These are phyloP conservation scores for Sphenostylis stenocarpa DNA, from an alignment of 306 rosid genomes.

Conservation along the genomic window DNA sequence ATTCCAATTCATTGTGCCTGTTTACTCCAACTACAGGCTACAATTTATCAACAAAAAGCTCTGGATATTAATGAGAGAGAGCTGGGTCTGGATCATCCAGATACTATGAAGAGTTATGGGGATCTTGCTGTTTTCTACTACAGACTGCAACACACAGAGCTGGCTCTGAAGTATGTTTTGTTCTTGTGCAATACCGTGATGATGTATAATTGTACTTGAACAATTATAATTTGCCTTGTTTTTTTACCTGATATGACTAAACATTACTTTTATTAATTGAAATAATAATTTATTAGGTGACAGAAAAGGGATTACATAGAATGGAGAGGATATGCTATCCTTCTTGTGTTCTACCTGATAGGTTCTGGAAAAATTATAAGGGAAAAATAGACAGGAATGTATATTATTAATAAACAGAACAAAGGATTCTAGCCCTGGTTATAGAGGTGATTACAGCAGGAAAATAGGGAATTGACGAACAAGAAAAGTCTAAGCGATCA, in stretches of 20 bases:
- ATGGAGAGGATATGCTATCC: neutral
- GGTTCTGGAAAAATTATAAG: neutral
- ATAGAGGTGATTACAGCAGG: neutral
- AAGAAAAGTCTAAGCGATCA: neutral
- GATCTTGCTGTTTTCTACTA: conserved; percentile 93
- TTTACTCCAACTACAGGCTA: conserved; percentile 58
- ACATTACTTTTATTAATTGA: neutral
- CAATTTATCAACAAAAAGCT: conserved; percentile 91
- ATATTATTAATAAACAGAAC: neutral
- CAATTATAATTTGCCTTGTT: neutral
- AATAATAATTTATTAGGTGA: neutral
- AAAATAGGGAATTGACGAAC: neutral
- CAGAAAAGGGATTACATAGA: neutral
- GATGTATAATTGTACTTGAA: neutral
- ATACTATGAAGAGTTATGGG: conserved; percentile 94
- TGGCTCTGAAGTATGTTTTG: conserved; percentile 82
- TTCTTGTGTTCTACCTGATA: neutral
- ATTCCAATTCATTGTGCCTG: conserved; percentile 15
- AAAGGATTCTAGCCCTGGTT: neutral
- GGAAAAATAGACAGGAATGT: neutral
- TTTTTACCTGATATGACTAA: neutral
- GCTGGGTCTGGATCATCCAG: conserved; percentile 91
- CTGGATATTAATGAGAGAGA: conserved; percentile 91
- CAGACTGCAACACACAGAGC: conserved; percentile 84
- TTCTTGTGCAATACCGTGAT: conserved; percentile 23